A percentile compares a stretch with the other conserved stretches of the same genome.
These are phyloP conservation scores for Debaryomycetaceae sp. DNA, from an alignment of 1,139 yeast genomes.

Conservation along the genomic window DNA sequence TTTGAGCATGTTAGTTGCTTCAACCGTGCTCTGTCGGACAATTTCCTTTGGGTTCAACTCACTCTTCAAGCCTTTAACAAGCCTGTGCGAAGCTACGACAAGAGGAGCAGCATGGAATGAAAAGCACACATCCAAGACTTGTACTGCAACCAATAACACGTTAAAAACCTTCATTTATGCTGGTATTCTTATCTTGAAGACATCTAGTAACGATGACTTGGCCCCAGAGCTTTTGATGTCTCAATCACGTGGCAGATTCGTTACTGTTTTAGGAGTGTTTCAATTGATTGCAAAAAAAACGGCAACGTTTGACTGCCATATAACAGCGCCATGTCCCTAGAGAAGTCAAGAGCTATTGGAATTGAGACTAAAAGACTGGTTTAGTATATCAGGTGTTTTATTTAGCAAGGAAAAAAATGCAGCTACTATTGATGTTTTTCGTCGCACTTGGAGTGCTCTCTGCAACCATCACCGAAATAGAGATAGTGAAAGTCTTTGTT, in stretches of 20 bases:
- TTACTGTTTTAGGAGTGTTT: constrained; percentile 5
- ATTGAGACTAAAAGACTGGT: background rate
- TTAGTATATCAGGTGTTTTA: background rate
- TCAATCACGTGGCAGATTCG: background rate
- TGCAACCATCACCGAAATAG: constrained; percentile 15
- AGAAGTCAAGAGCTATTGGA: background rate
- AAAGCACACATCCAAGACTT: background rate
- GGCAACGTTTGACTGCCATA: background rate
- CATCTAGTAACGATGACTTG: background rate
- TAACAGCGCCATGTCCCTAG: background rate
- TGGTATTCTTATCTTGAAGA: background rate
- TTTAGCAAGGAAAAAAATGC: background rate
- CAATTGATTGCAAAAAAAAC: constrained; percentile 5
- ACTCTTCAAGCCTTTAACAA: constrained; percentile 30
- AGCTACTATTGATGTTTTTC: background rate
- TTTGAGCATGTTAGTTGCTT: constrained; percentile 44
- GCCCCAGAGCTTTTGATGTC: background rate
- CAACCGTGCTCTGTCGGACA: constrained; percentile 18
- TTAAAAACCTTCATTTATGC: background rate
- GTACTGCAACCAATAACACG: background rate
- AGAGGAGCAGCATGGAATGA: constrained; percentile 29
- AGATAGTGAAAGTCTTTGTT: constrained; percentile 13
- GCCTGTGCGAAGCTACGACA: constrained; percentile 40
- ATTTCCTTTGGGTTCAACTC: constrained; percentile 20
- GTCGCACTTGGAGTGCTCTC: constrained; percentile 1